These are phyloP conservation scores for Ophiocordyceps unilateralis DNA, from an alignment of 2,329 filamentous ascomycete species.

Conservation along the genomic window DNA sequence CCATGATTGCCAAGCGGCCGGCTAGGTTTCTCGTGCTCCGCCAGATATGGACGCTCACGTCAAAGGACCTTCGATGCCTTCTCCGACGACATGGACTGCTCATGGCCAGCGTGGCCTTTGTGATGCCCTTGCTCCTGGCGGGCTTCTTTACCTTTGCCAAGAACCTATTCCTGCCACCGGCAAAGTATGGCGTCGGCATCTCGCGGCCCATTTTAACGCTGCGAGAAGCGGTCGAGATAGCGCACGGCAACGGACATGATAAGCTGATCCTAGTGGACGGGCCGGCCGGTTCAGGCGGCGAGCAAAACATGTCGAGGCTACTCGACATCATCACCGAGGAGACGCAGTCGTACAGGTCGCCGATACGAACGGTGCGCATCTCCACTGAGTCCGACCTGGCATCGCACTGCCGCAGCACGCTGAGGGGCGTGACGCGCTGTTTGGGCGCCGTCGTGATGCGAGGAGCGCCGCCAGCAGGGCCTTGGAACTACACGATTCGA, in stretches of 20 bases:
- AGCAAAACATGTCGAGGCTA: slow-evolving; percentile 45
- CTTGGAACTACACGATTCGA: slow-evolving; percentile 79
- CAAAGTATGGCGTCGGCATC: slow-evolving; percentile 54
- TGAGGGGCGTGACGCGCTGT: slow-evolving; percentile 52
- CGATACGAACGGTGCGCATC: slow-evolving; percentile 37
- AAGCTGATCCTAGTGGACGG: slow-evolving; percentile 66
- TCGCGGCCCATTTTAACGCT: slow-evolving; percentile 46
- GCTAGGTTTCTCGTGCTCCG: not conserved
- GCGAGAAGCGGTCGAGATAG: slow-evolving; percentile 40
- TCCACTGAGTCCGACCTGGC: slow-evolving; percentile 39
- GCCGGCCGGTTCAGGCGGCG: not conserved
- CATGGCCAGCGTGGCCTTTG: slow-evolving; percentile 37
- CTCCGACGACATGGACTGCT: slow-evolving; percentile 33
- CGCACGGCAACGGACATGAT: slow-evolving; percentile 38
- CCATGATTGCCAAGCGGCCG: not conserved
- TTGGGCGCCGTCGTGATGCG: slow-evolving; percentile 60
- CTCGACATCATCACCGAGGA: slow-evolving; percentile 44
- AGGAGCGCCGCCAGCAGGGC: slow-evolving; percentile 54
- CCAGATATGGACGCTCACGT: slow-evolving; percentile 42
- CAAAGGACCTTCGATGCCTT: slow-evolving; percentile 44
- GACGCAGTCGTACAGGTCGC: slow-evolving; percentile 33
- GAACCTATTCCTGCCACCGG: slow-evolving; percentile 68
- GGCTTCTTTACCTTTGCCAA: slow-evolving; percentile 53
- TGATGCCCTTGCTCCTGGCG: slow-evolving; percentile 41
- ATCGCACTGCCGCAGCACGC: slow-evolving; percentile 42